Evolutionary conservation across 2,329 filamentous ascomycete genomes (phyloP), one percentile per base, ranked within the genome.

Genomic region (Fusarium newnesense): DNA sequence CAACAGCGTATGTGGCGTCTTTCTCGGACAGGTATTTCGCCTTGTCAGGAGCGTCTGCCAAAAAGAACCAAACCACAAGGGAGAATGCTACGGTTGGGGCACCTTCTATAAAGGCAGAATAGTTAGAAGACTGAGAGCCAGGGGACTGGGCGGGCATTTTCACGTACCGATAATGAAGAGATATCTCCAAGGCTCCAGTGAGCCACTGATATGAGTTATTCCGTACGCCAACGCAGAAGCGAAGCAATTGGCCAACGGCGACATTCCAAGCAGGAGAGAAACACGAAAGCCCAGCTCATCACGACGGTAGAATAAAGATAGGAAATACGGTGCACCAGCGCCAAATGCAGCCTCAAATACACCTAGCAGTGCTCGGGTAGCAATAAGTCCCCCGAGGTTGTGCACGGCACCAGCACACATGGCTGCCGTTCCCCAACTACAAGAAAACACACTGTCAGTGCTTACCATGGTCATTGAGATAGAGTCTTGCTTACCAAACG

Each of bases 261-360:
- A 70, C 69, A 73, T 72, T 2, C 69, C 69, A 0, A 72, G 18
- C 0, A 72, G 32, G 8, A 72, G 57, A 8, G 69, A 69, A 10
- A 72, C 50, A 8, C 71, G 66, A 18, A 74, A 42, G 0, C 70
- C 72, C 1, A 75, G 47, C 16, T 72, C 72, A 3, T 69, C 36
- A 15, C 72, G 64, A 4, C 54, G 59, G 15, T 75, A 75, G 10
- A 75, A 62, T 9, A 60, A 34, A 0, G 72, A 75, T 0, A 75
- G 42, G 15, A 64, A 73, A 30, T 73, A 75, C 0, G 72, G 72
- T 12, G 70, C 72, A 7, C 72, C 70, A 0, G 72, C 65, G 2
- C 72, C 72, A 26, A 74, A 75, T 1, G 68, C 60, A 2, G 72
- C 70, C 34, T 75, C 72, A 7, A 73, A 68, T 2, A 75, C 30